Base-by-base conservation (phyloP, 176 grass and related monocot genomes). In the Carex scoparia region DNA sequence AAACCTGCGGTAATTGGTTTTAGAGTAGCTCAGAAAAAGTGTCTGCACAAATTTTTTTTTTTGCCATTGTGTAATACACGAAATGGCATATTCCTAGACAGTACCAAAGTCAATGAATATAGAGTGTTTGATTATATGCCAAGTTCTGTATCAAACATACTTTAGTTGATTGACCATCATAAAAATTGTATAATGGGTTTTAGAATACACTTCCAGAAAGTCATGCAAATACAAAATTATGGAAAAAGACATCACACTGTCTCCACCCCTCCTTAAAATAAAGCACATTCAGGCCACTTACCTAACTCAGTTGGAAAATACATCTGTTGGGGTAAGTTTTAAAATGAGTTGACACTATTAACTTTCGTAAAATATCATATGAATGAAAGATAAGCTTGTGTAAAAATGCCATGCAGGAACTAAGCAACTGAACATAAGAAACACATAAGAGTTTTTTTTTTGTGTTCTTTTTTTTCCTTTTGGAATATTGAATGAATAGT, bases 1-100 rank as follows among this genome's bases (percentile, higher is more conserved):
- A 99, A 3, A 99, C 91, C 97, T 99, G 88, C 71, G 86, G 79
- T 59, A 84, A 90, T 84, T 72, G 3, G 7, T 83, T 79, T 35
- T 6, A 10, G 12, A 30, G 10, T 76, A 53, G 46, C 42, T 78
- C 51, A 78, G 12, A 4, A 35, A 14, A 58, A 33, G 3, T 63
- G n/a, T 57, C 5, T 2, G 14, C 33, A 27, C 73, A 78, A 78
- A 9, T 32, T 53, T 15, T 79, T 31, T 33, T 23, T 23, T 23
- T 23, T 23, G 23, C 23, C 23, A 23, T 23, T 23, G 23, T 23
- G 23, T 23, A 23, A 23, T 23, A 23, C 23, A 23, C 23, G 28
- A 55, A 78, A 78, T 78, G 51, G 73, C 33, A 7, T 27, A 49
- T 32, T 78, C 27, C 13, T 32, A 14, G 74, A 58, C 11, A 55